Evolutionary conservation across 2,329 filamentous ascomycete genomes (phyloP).

Genomic region (Pyrenochaeta sp.): DNA sequence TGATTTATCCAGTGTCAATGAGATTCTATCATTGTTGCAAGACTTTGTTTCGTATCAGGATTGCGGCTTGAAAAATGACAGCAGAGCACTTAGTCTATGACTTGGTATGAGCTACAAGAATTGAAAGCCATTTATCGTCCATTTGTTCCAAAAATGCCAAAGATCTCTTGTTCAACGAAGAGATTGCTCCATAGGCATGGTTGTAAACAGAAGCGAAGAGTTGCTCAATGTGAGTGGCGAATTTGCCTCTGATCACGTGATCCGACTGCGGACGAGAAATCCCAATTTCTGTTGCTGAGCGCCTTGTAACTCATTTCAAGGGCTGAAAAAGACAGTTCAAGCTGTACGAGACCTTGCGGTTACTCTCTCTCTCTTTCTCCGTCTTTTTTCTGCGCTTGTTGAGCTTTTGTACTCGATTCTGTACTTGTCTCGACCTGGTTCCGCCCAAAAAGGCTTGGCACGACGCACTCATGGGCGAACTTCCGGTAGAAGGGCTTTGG

Average conservation of each 20-base stretch:
- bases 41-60: too few species aligned
- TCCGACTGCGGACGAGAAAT: not conserved
- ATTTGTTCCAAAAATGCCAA: too few species aligned
- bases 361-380: not conserved
- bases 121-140: too few species aligned
- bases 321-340: not conserved
- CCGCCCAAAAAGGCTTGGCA: not conserved
- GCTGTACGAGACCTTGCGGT: not conserved
- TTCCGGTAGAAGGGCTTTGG: too few species aligned
- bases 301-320: slow-evolving; percentile 11
- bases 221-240: too few species aligned
- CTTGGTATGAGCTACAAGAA: too few species aligned
- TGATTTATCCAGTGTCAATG: not conserved
- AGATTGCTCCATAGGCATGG: too few species aligned
- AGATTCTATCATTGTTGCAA: not conserved
- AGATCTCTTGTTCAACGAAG: too few species aligned
- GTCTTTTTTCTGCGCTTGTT: not conserved
- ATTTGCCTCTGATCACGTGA: too few species aligned
- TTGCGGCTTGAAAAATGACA: too few species aligned
- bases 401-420: not conserved
- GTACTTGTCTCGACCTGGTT: not conserved
- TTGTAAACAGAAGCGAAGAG: too few species aligned
- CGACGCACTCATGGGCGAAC: not conserved
- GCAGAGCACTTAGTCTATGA: too few species aligned
- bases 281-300: not conserved